Evolutionary conservation across 371 early-diverging fungal genomes (phyloP).

Genomic region (Apophysomyces variabilis): DNA sequence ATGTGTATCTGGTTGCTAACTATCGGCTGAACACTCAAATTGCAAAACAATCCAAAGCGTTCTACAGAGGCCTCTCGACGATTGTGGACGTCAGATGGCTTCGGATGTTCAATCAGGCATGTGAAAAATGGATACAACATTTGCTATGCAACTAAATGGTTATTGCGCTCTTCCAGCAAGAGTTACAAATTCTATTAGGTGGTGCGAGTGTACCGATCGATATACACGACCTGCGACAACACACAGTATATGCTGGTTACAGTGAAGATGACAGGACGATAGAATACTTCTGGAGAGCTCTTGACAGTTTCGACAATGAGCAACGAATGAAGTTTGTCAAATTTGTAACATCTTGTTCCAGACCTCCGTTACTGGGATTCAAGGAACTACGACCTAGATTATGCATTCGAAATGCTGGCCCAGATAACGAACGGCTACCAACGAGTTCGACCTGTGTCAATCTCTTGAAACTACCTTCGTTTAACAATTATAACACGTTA

Average conservation of each 20-base stretch:
- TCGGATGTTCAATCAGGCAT: conserved; percentile 78
- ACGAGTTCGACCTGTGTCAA: conserved; percentile 96
- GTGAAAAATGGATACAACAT: background rate
- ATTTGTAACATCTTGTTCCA: conserved; percentile 91
- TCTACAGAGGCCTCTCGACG: conserved; percentile 80
- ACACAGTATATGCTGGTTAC: conserved; percentile 84
- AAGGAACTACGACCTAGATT: conserved; percentile 78
- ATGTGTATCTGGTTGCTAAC: conserved; percentile 80
- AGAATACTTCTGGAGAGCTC: conserved; percentile 83
- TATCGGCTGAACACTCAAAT: conserved; percentile 84
- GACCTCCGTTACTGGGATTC: conserved; percentile 94
- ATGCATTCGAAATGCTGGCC: conserved; percentile 76
- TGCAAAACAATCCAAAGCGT: conserved; percentile 82
- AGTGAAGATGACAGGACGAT: conserved; percentile 70
- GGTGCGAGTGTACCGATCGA: conserved; percentile 82
- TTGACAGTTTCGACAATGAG: conserved; percentile 65
- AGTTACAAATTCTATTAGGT: conserved; percentile 89
- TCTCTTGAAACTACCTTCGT: conserved; percentile 89
- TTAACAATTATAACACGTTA: conserved; percentile 59
- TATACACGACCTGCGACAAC: conserved; percentile 73
- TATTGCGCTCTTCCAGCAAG: conserved; percentile 52
- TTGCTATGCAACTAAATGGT: conserved; percentile 9
- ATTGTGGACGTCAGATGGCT: conserved; percentile 80
- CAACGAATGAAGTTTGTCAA: conserved; percentile 78
- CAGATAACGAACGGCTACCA: conserved; percentile 66